Evolutionary conservation across 2,329 filamentous ascomycete species (phyloP), one percentile per base, ranked within the genome.

Genomic region (Phaeosphaeriaceae sp.): DNA sequence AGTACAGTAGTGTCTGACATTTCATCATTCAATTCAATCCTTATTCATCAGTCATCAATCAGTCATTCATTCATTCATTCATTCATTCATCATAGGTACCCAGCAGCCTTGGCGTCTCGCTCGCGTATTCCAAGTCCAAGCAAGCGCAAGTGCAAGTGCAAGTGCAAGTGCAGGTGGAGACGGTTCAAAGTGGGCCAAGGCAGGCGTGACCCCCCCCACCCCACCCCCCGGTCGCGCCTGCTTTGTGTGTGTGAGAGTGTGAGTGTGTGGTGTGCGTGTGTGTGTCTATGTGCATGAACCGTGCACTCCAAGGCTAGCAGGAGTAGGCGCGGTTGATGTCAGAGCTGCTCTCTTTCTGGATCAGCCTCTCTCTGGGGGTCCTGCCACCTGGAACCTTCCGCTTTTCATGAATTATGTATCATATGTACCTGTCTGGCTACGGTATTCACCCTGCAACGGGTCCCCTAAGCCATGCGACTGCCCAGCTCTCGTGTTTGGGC

Each of bases 361-460:
- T 72, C 70, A 72, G 68, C 68, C 65, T 67, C 66, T 70, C 66
- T 59, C 53, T 47, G 48, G 50, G 52, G 13, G 32, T 30, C 55
- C 58, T 54, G 46, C 63, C 68, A 66, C 61, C 69, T 72, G 69
- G 70, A 69, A 70, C 67, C 64, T 71, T 68, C 67, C 70, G 69
- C 60, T 61, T 60, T 66, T 66, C 62, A 67, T 63, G 54, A 64
- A 58, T 64, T 57, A 60, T 70, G 67, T 72, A 73, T 72, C 66
- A 70, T 72, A 68, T 69, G 70, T 72, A 52, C 55, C 53, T 58
- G 54, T 58, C 64, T 52, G 52, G 54, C 48, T 55, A 26, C 53
- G 38, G 36, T 46, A 33, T 50, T 42, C 56, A 48, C 40, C 52
- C 38, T 53, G 47, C 40, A 46, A 47, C 53, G 52, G 46, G 35